Evolutionary conservation across 768 basidiomycete genomes (phyloP).

Genomic region (Paxillus involutus): DNA sequence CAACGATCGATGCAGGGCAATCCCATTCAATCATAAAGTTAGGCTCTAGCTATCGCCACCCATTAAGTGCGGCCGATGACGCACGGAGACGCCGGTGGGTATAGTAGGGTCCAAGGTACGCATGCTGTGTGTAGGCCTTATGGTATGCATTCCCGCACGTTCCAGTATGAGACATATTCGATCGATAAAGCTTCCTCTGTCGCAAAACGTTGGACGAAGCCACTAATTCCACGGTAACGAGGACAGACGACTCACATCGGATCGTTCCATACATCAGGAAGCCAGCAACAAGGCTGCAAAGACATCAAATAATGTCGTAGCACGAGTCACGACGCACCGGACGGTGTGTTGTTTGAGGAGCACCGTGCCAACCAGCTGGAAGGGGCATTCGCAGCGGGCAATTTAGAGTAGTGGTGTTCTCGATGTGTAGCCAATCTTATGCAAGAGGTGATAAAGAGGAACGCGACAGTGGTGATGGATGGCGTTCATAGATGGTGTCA

Average conservation of each 20-base stretch:
- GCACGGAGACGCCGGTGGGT: conserved; percentile 22
- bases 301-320: neutral
- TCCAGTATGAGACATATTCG: no score
- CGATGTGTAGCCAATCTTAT: neutral
- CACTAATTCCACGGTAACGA: neutral
- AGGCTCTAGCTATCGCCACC: neutral
- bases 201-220: neutral
- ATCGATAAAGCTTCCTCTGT: neutral
- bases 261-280: neutral
- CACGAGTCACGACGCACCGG: neutral
- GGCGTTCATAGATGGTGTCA: neutral
- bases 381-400: neutral
- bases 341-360: neutral
- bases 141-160: no score
- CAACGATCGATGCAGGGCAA: neutral
- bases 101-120: conserved; percentile 17
- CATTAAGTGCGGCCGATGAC: neutral
- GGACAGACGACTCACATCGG: neutral
- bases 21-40: neutral
- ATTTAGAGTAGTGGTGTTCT: neutral
- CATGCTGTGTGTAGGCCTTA: neutral
- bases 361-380: neutral
- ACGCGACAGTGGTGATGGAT: neutral
- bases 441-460: neutral
- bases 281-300: neutral